Percentiles rank a stretch among this genome's conserved stretches.
Conservation (phyloP, 331 rosid species). For the Quercus lobata region DNA sequence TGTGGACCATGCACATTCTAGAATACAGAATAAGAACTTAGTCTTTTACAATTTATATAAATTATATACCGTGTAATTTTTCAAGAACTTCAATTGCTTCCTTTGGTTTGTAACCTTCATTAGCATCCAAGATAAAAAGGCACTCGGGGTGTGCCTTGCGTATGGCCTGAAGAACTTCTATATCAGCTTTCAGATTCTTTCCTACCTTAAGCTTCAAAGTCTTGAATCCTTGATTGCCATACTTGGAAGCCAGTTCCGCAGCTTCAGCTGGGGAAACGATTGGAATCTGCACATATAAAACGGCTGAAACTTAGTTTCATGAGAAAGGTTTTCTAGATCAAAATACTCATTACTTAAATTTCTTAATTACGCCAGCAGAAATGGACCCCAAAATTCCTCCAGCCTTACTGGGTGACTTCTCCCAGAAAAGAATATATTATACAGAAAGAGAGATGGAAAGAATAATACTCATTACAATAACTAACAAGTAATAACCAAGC, state of each 20-base stretch:
- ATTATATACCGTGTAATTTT: constrained; percentile 60
- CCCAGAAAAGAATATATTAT: not conserved
- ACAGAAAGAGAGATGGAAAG: not conserved
- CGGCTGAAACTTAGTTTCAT: constrained; percentile 16
- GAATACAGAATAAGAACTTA: not conserved
- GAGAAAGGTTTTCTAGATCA: not conserved
- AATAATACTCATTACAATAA: not conserved
- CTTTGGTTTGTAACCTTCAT: constrained; percentile 72
- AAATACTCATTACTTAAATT: not conserved
- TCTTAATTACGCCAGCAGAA: not conserved
- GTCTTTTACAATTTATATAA: not conserved
- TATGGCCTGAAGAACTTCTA: constrained; percentile 83
- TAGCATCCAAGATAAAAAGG: constrained; percentile 85
- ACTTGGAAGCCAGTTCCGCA: constrained; percentile 71
- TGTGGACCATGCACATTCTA: not conserved
- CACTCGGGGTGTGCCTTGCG: constrained; percentile 73
- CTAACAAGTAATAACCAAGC: not conserved
- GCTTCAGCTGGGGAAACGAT: constrained; percentile 84
- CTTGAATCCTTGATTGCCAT: constrained; percentile 71
- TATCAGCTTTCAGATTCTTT: constrained; percentile 70
- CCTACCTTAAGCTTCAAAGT: constrained; percentile 90
- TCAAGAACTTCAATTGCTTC: constrained; percentile 95
- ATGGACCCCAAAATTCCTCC: not conserved
- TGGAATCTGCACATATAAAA: constrained; percentile 63
- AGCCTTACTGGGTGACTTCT: not conserved